These are phyloP conservation scores for Phaeosphaeriaceae sp. DNA, from an alignment of 2,329 filamentous ascomycete genomes.

Conservation along the genomic window DNA sequence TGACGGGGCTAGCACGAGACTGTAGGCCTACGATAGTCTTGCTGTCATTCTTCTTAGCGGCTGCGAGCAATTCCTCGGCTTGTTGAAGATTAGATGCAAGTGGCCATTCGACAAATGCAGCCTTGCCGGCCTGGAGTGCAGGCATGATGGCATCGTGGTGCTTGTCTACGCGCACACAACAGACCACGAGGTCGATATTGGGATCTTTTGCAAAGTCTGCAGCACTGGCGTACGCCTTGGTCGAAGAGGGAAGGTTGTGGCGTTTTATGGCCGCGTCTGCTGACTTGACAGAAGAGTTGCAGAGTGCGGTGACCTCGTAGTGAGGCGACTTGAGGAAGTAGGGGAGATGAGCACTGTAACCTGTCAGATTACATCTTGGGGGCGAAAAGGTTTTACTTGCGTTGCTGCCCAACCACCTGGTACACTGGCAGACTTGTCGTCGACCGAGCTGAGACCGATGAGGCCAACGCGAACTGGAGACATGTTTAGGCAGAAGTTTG, in stretches of 20 bases:
- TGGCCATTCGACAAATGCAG: conserved; percentile 58
- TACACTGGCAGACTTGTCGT: conserved; percentile 6
- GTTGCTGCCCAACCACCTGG: conserved; percentile 30
- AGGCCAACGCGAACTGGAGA: conserved; percentile 37
- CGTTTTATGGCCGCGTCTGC: conserved; percentile 51
- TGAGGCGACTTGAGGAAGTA: conserved; percentile 38
- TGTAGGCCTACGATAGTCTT: conserved; percentile 57
- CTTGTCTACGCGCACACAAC: conserved; percentile 49
- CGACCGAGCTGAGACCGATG: conserved; percentile 29
- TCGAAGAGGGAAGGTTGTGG: conserved; percentile 46
- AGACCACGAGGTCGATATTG: conserved; percentile 56
- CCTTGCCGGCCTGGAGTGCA: conserved; percentile 55
- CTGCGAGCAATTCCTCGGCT: conserved; percentile 49
- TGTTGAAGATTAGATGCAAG: conserved; percentile 47
- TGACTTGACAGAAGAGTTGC: conserved; percentile 52
- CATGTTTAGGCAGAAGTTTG: conserved; percentile 14
- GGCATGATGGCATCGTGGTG: conserved; percentile 52
- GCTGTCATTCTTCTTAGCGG: conserved; percentile 48
- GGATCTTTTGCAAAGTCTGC: conserved; percentile 53
- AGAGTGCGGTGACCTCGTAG: conserved; percentile 57
- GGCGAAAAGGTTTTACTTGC: background rate
- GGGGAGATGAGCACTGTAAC: conserved; percentile 45
- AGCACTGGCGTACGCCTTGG: conserved; percentile 54
- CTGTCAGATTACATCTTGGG: background rate
- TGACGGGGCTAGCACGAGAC: conserved; percentile 45